Evolutionary conservation across 2,329 filamentous ascomycete species (phyloP).

Genomic region (Neopestalotiopsis rosae): DNA sequence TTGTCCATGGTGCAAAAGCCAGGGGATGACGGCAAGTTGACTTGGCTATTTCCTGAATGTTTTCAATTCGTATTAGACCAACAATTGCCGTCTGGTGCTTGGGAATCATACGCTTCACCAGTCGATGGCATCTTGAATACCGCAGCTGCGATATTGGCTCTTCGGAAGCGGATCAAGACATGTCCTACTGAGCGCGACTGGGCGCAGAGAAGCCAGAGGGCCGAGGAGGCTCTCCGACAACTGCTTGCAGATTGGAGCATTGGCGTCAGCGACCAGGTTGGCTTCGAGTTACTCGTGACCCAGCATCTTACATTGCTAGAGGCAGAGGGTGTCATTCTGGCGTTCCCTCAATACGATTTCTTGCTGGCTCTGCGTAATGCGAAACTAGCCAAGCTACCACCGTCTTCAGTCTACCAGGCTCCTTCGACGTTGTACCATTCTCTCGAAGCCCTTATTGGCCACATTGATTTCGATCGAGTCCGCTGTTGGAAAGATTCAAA

Average conservation of each 20-base stretch:
- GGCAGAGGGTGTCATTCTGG: not conserved
- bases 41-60: slow-evolving; percentile 9
- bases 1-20: not conserved
- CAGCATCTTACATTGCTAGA: not conserved
- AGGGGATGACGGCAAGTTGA: not conserved
- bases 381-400: slow-evolving; percentile 28
- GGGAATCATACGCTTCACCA: not conserved
- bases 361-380: slow-evolving; percentile 22
- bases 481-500: not conserved
- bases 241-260: not conserved
- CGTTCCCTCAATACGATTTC: slow-evolving; percentile 24
- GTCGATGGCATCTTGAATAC: slow-evolving; percentile 16
- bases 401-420: slow-evolving; percentile 29
- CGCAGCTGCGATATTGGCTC: not conserved
- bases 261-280: not conserved
- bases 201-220: not conserved
- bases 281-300: not conserved
- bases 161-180: slow-evolving; percentile 4
- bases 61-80: not conserved
- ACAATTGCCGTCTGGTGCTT: not conserved
- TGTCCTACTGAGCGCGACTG: not conserved
- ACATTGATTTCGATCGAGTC: slow-evolving; percentile 37
- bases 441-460: slow-evolving; percentile 40
- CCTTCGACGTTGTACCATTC: slow-evolving; percentile 37
- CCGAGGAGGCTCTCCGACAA: not conserved